Evolutionary conservation across 768 basidiomycete species (phyloP), one percentile per base, ranked within the genome.

Genomic region (Hygrophorus russula): DNA sequence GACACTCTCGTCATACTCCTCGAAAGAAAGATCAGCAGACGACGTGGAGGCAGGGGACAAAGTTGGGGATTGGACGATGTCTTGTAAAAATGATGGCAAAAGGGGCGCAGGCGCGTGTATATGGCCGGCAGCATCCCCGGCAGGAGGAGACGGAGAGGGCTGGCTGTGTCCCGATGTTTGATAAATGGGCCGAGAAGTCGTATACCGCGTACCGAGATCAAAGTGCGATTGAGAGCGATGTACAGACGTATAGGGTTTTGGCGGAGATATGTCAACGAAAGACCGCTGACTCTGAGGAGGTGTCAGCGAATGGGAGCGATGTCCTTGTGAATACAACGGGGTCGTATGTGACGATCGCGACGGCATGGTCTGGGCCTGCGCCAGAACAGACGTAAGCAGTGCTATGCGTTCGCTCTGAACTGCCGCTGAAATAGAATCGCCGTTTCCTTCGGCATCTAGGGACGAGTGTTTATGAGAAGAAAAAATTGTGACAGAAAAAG

Each of bases 351-450:
- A 38, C 18, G 46, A 24, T 12, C 28, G 49, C 36, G 49, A 39
- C 52, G 36, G 42, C 48, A 24, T 50, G 51, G 37, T 53, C 49
- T 77, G 71, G 13, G 72, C 72, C 53, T 78, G 76, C 2, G 76
- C 62, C 41, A 89, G 74, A 34, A 87, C 80, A 40, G 80, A 76
- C 1, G 84, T 82, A 39, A 90, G 70, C 14, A 89, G 68, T 18
- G 81, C 79, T 50, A 90, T 87, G 42, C 87, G 78, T 56, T 89
- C 87, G 12, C 83, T 79, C 59, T 90, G 87, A 34, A 89, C 85
- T 17, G 83, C 82, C 30, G 80, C 73, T 36, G 85, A 87, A 53
- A 89, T 85, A 3, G 84, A 88, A 58, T 90, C 87, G 2, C 85
- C 84, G 52, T 90, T 89, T 1, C 87, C 87, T 56, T 90, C 87